These are phyloP conservation scores for Neltuma alba DNA, from an alignment of 306 rosid genomes.

Conservation along the genomic window DNA sequence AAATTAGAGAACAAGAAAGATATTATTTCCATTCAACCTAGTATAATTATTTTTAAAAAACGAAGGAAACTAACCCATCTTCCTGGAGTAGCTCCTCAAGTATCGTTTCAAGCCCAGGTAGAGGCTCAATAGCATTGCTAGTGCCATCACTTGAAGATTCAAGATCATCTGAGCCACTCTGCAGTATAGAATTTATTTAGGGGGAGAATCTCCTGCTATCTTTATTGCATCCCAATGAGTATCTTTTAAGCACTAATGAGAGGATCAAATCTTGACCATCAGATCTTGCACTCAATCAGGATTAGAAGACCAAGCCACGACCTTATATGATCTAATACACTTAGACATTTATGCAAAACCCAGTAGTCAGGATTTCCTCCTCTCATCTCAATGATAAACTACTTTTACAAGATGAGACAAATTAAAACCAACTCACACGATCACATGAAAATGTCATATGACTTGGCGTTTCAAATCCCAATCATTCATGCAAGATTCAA, in stretches of 20 bases:
- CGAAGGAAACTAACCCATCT: conserved; percentile 68
- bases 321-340: not conserved
- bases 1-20: not conserved
- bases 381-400: not conserved
- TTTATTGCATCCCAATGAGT: not conserved
- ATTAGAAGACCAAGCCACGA: not conserved
- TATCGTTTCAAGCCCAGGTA: conserved; percentile 90
- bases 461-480: not conserved
- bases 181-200: conserved; percentile 30
- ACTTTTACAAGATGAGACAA: not conserved
- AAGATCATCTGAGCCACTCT: conserved; percentile 54
- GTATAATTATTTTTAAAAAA: not conserved
- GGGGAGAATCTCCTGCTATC: not conserved
- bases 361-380: not conserved
- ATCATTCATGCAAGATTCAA: not conserved
- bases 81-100: conserved; percentile 72
- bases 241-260: not conserved
- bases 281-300: not conserved
- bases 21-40: not conserved
- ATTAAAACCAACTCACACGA: not conserved
- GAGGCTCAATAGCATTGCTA: conserved; percentile 65
- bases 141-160: conserved; percentile 43
- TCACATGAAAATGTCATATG: not conserved
- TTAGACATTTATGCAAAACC: not conserved
- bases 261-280: not conserved